A percentile compares a stretch with the other conserved stretches of the same genome.
phyloP scores from a whole-genome alignment of 2,329 filamentous ascomycete genomes.

The Lachnellula cervina region DNA sequence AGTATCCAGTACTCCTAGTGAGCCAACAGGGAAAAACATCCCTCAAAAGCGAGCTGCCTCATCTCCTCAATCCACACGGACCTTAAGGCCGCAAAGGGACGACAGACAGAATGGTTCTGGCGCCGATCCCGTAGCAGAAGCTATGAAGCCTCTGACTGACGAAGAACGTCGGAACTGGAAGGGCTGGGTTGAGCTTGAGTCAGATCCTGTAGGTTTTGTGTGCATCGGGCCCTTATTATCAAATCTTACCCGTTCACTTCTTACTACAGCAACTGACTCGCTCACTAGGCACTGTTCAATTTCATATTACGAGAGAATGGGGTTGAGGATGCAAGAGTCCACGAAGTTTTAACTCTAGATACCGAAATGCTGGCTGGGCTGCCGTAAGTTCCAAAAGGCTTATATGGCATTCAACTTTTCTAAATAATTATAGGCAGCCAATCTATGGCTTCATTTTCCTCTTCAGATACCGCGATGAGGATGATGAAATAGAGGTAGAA shows the following conservation, averaged over 20 bases:
- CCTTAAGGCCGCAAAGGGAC: neutral
- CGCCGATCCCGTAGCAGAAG: conserved; percentile 15
- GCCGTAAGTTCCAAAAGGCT: conserved; percentile 44
- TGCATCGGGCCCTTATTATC: conserved; percentile 2
- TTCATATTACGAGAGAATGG: conserved; percentile 76
- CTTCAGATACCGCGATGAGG: conserved; percentile 61
- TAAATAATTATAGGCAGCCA: conserved; percentile 53
- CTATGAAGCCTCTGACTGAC: conserved; percentile 42
- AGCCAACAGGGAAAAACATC: neutral
- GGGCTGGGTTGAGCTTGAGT: conserved; percentile 82
- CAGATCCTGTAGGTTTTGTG: conserved; percentile 64
- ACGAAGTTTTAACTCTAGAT: conserved; percentile 73
- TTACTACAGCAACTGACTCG: neutral
- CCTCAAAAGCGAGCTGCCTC: neutral
- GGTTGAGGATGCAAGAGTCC: conserved; percentile 65
- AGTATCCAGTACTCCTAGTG: conserved; percentile 2
- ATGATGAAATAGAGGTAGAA: conserved; percentile 42
- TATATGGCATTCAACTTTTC: conserved; percentile 1
- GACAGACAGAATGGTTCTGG: neutral
- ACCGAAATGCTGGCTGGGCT: conserved; percentile 57
- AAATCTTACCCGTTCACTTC: neutral
- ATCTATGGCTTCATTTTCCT: conserved; percentile 86
- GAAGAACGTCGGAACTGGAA: conserved; percentile 58
- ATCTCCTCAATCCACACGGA: neutral
- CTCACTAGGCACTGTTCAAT: conserved; percentile 70